Base-by-base conservation (phyloP, 345 rosid species). In the Brassica napus region DNA sequence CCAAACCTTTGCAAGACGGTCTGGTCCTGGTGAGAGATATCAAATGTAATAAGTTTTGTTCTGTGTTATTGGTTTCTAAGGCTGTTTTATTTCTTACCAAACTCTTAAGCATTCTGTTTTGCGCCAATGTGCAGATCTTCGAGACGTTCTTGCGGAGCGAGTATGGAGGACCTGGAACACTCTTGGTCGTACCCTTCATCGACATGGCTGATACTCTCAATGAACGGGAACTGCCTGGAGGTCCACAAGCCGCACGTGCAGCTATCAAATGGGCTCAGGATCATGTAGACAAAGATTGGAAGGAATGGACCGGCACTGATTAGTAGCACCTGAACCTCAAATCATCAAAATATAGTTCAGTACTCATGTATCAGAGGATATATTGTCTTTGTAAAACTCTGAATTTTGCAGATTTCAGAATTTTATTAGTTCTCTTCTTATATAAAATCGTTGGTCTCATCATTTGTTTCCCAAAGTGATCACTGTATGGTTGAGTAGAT, bases 141-240 rank as follows among this genome's bases (percentile, higher is more conserved):
- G 83, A 75, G 71, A 88, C 92, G 15, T 92, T 94, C 86, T 77
- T 94, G 77, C 95, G 86, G 15, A 63, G 86, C 0, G 97, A 94
- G 74, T 92, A 92, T 68, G 97, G 97, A 62, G 98, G 98, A 79
- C 97, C 98, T 39, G 98, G 97, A 55, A 94, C 98, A 21, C 91
- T 94, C 69, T 80, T 91, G 81, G 97, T 94, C 31, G 74, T 77
- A 60, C 98, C 98, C 21, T 94, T 91, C 85, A 84, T 90, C n/a
- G 97, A 92, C 86, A 94, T 94, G 95, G 94, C 97, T 3, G 98
- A 94, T 82, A 86, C 92, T 37, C 75, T 92, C 61, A 86, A 90
- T 4, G 96, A 92, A 74, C 83, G 80, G 16, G 97, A 87, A 5
- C 76, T 94, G 59, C 93, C 97, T 5, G 97, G 97, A 76, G 98